Evolutionary conservation across 2,329 filamentous ascomycete species (phyloP), one percentile per base, ranked within the genome.

Genomic region (Mycogone perniciosa): DNA sequence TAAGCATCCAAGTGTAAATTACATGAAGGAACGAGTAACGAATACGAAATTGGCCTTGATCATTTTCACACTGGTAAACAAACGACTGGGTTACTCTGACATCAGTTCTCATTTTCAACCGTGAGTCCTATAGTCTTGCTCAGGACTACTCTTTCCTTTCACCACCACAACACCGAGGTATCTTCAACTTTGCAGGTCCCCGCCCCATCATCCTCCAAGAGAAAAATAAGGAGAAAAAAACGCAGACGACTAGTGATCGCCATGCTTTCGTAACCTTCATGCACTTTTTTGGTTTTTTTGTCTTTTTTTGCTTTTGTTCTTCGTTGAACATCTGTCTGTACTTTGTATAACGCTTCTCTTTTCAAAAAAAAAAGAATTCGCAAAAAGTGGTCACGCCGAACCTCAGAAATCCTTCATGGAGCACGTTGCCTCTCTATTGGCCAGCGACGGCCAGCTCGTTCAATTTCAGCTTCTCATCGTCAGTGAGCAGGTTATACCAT

Each of bases 391-490:
- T 10, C 20, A 6, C 35, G 11, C 11, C 35, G 20, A 38, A n/a
- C 7, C 33, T 35, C 7, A 35, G 7, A 7, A 35, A 7, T 35
- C 7, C 33, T 8, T 37, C 31, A 5, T 30, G 13, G 2, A 37
- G 8, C 7, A 37, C 31, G 35, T 4, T 30, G 26, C 39, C 11
- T 20, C 30, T 52, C 58, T 65, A 65, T 55, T 66, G 61, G 46
- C 54, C 58, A 38, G 64, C 57, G 46, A 57, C 65, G 42, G 73
- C 77, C 48, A 82, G 65, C 59, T 79, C 73, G 52, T 78, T 75
- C 7, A 83, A 68, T 65, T 81, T 83, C 6, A 61, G 61, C 65
- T 80, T 76, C 64, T 83, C 80, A 26, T 78, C 75, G 4, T 76
- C 73, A n/a, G 69, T 74, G 40, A 83, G 64, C 67, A 76, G 69